Percentiles rank a stretch among this genome's conserved stretches.
These are phyloP conservation scores for Cryphonectria radicalis DNA, from an alignment of 2,329 filamentous ascomycete species.

Conservation along the genomic window DNA sequence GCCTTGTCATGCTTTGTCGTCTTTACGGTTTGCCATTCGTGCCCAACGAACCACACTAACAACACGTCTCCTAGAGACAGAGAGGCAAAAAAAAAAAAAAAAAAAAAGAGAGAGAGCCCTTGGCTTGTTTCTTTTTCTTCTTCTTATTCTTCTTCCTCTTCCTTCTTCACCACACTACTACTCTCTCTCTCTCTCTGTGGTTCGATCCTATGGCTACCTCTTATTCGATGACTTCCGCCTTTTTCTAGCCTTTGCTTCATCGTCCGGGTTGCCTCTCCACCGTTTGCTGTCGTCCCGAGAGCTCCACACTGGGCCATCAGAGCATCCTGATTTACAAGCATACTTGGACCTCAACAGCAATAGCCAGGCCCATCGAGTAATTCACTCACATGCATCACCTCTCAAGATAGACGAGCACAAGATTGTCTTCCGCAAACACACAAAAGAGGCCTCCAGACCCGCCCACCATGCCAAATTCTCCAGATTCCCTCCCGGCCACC, in stretches of 20 bases:
- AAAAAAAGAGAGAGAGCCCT: no score
- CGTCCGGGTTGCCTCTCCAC: not conserved
- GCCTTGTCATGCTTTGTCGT: not conserved
- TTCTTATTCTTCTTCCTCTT: no score
- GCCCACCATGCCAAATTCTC: slow-evolving; percentile 35
- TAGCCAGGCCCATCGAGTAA: not conserved
- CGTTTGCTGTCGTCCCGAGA: not conserved
- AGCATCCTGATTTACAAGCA: slow-evolving; percentile 2
- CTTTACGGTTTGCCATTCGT: slow-evolving; percentile 5
- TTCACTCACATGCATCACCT: slow-evolving; percentile 13
- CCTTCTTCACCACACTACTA: not conserved
- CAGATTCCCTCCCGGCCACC: slow-evolving; percentile 46
- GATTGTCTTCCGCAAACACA: not conserved
- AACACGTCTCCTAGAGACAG: not conserved
- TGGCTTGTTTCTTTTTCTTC: no score
- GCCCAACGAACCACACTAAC: not conserved
- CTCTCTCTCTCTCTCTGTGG: not conserved
- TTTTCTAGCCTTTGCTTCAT: not conserved
- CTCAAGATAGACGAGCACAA: slow-evolving; percentile 4
- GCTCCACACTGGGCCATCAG: not conserved
- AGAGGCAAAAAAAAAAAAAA: not conserved
- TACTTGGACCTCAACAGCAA: not conserved
- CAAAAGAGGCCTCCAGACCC: not conserved
- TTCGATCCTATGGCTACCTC: not conserved
- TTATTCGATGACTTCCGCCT: not conserved